Conservation (phyloP, 768 basidiomycete species). For the Erythrobasidium yunnanense region DNA sequence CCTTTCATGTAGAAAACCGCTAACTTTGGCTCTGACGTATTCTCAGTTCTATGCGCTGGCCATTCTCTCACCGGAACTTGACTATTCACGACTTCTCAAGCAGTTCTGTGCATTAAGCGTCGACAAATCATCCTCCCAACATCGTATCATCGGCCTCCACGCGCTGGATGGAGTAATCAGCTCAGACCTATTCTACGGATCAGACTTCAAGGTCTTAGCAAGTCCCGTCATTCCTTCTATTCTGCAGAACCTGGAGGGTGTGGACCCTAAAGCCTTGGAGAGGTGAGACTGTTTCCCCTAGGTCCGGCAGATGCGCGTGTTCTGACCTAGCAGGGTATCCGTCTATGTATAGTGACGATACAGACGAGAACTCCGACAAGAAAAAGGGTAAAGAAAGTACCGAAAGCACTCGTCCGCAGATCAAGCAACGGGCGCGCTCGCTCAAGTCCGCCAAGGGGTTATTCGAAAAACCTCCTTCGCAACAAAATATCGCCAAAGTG, state of each 20-base stretch:
- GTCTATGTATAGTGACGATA: too few species aligned
- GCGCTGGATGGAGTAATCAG: slow-evolving; percentile 20
- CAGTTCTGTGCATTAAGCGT: slow-evolving; percentile 6
- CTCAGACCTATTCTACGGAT: slow-evolving; percentile 1
- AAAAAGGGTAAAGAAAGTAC: neutral
- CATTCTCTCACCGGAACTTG: slow-evolving; percentile 9
- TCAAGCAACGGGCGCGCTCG: slow-evolving; percentile 15
- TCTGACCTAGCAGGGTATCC: too few species aligned
- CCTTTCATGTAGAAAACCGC: neutral
- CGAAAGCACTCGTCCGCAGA: neutral
- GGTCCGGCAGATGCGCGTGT: too few species aligned
- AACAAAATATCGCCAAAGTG: neutral
- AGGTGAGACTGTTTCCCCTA: too few species aligned
- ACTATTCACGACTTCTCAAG: neutral
- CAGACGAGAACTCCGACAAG: too few species aligned
- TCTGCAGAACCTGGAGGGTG: neutral
- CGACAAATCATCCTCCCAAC: slow-evolving; percentile 4
- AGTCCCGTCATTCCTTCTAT: slow-evolving; percentile 5
- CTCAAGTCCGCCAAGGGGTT: slow-evolving; percentile 12
- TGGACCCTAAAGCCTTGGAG: neutral
- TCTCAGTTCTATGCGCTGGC: slow-evolving; percentile 18
- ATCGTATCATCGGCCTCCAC: slow-evolving; percentile 13
- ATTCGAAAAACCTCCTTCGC: slow-evolving; percentile 3
- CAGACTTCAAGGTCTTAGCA: neutral
- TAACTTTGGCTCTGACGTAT: neutral